Evolutionary conservation across 371 early-diverging fungal species (phyloP).

Genomic region (Mucor lusitanicus): DNA sequence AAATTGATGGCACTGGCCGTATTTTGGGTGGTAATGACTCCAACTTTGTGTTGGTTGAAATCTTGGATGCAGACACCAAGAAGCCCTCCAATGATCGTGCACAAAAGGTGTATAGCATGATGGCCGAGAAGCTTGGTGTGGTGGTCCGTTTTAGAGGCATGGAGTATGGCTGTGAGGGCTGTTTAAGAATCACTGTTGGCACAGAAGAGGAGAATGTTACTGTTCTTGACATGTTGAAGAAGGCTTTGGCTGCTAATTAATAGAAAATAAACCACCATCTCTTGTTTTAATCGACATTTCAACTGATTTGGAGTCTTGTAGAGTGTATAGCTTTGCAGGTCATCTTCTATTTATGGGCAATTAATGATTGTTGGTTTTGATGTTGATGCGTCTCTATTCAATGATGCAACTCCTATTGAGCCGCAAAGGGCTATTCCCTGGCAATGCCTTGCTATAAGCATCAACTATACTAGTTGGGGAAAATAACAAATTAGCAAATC

Average conservation of each 20-base stretch:
- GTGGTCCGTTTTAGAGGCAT: slow-evolving; percentile 94
- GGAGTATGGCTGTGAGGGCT: slow-evolving; percentile 90
- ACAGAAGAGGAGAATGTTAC: slow-evolving; percentile 78
- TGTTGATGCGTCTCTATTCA: too few species aligned
- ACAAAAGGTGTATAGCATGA: slow-evolving; percentile 68
- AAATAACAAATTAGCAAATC: neutral
- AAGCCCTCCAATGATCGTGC: slow-evolving; percentile 77
- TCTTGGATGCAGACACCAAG: slow-evolving; percentile 56
- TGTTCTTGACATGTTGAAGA: slow-evolving; percentile 47
- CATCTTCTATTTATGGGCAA: too few species aligned
- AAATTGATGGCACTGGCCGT: slow-evolving; percentile 60
- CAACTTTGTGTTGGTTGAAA: slow-evolving; percentile 91
- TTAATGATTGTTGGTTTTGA: too few species aligned
- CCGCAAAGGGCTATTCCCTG: too few species aligned
- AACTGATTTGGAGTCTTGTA: neutral
- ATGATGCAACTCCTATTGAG: too few species aligned
- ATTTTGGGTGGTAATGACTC: slow-evolving; percentile 88
- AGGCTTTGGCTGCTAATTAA: slow-evolving; percentile 33
- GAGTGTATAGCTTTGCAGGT: too few species aligned
- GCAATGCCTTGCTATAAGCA: neutral
- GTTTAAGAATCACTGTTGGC: slow-evolving; percentile 93
- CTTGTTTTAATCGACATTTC: neutral
- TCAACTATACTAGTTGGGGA: neutral
- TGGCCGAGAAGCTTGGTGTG: slow-evolving; percentile 84
- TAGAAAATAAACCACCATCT: neutral